Evolutionary conservation across 2,329 filamentous ascomycete species (phyloP).

Genomic region (Aspergillus hiratsukae): DNA sequence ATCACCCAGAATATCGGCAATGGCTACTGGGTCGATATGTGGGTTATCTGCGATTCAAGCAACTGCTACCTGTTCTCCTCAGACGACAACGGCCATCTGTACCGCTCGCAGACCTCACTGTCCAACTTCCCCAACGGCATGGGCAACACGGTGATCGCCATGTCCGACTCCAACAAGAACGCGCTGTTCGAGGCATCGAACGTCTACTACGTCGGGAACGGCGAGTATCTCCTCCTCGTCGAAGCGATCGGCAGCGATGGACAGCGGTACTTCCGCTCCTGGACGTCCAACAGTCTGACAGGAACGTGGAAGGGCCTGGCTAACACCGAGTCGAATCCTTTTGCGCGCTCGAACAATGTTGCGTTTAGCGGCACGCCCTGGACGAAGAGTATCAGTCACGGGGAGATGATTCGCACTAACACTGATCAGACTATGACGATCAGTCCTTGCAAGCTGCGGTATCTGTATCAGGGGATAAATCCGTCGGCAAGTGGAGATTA

Average conservation of each 20-base stretch:
- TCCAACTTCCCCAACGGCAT: conserved; percentile 59
- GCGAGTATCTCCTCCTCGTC: conserved; percentile 64
- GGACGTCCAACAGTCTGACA: conserved; percentile 54
- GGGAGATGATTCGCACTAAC: conserved; percentile 55
- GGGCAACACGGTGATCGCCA: conserved; percentile 48
- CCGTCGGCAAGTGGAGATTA: conserved; percentile 47
- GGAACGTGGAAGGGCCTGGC: conserved; percentile 59
- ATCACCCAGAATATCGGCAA: conserved; percentile 47
- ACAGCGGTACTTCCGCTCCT: conserved; percentile 61
- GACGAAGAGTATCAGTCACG: conserved; percentile 65
- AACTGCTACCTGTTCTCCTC: conserved; percentile 66
- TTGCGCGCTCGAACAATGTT: conserved; percentile 61
- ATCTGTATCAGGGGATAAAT: conserved; percentile 59
- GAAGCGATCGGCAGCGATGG: conserved; percentile 56
- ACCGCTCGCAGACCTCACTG: conserved; percentile 60
- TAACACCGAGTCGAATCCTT: conserved; percentile 53
- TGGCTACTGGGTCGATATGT: conserved; percentile 53
- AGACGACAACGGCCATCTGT: conserved; percentile 64
- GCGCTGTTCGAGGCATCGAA: conserved; percentile 64
- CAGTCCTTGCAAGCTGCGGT: conserved; percentile 60
- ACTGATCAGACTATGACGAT: conserved; percentile 60
- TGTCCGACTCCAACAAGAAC: conserved; percentile 48
- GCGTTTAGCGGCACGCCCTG: conserved; percentile 53
- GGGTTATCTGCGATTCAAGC: conserved; percentile 56
- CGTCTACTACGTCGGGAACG: conserved; percentile 58